Base-by-base conservation (phyloP, 2,329 filamentous ascomycete genomes). In the Penicillium capsulatum region DNA sequence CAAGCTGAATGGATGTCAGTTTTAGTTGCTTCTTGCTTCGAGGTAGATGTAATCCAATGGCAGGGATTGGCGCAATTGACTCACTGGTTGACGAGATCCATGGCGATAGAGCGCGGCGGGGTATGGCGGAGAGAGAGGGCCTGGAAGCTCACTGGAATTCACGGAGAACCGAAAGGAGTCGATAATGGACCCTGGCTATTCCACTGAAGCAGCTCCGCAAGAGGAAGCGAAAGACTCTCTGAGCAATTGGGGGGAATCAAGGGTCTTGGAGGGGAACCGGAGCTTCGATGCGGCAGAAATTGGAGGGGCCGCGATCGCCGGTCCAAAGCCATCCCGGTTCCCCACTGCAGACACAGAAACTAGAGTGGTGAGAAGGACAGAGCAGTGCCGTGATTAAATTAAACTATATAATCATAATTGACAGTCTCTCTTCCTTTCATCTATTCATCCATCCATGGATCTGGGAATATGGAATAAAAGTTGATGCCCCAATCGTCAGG, bases 1-100 rank as follows among this genome's bases (percentile, higher is more conserved):
- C 63, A 96, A 77, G 73, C 89, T 94, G 52, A 54, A 56, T 40
- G 39, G 14, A 56, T 41, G 61, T 66, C 59, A 66, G 31, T 40
- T 40, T 44, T 40, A 39, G 31, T 17, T 31, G 42, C 17, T 10
- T n/a, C n/a, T n/a, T n/a, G 17, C 35, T 10, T 29, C 27, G 8
- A 16, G n/a, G 29, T 31, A 31, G 10, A 16, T 14, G 16, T 24
- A 19, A 31, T 17, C 11, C 3, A 20, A 37, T 36, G 32, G 24
- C 8, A n/a, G 31, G 30, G 27, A 14, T 31, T 32, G 36, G 45
- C 45, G 34, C 11, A 10, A 37, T 51, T 59, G 51, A 65, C 71
- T 70, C 64, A 78, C 75, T 77, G 74, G 61, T 80, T 79, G 44
- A 80, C 77, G 43, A 80, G 70, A 73, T 80, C 77, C 77, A 80